Conservation (phyloP, 768 basidiomycete genomes). For the Hemileccinum rubropunctum region DNA sequence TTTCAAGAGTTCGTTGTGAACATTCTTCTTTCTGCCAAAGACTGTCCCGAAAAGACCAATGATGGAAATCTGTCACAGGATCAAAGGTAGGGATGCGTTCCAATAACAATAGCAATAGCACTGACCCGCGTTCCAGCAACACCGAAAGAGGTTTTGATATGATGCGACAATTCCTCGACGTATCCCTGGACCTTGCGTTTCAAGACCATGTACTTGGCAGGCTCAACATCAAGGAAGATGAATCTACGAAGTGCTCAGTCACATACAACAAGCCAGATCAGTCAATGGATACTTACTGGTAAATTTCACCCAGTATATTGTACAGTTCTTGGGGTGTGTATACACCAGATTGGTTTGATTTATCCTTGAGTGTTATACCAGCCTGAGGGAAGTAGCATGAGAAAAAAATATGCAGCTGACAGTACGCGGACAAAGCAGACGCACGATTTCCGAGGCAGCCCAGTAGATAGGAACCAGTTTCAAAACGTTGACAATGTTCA, state of each 20-base stretch:
- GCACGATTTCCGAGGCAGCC: constrained; percentile 66
- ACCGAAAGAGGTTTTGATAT: constrained; percentile 54
- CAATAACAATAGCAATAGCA: neutral
- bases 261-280: neutral
- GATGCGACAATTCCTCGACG: constrained; percentile 48
- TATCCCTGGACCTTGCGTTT: constrained; percentile 50
- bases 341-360: constrained; percentile 48
- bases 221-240: constrained; percentile 71
- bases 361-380: constrained; percentile 68
- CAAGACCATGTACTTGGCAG: constrained; percentile 54
- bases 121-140: constrained; percentile 44
- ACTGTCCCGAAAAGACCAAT: constrained; percentile 46
- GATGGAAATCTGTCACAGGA: constrained; percentile 26
- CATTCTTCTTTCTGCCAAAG: constrained; percentile 44
- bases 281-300: constrained; percentile 43
- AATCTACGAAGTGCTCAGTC: constrained; percentile 43
- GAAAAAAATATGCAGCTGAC: neutral
- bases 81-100: neutral
- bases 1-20: constrained; percentile 51
- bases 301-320: constrained; percentile 65
- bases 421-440: constrained; percentile 19
- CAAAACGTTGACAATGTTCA: constrained; percentile 73
- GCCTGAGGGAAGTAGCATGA: constrained; percentile 41
- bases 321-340: constrained; percentile 65
- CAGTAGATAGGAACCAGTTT: constrained; percentile 65